Evolutionary conservation across 352 stramenopile species (phyloP).

Genomic region (Phytophthora litchii): DNA sequence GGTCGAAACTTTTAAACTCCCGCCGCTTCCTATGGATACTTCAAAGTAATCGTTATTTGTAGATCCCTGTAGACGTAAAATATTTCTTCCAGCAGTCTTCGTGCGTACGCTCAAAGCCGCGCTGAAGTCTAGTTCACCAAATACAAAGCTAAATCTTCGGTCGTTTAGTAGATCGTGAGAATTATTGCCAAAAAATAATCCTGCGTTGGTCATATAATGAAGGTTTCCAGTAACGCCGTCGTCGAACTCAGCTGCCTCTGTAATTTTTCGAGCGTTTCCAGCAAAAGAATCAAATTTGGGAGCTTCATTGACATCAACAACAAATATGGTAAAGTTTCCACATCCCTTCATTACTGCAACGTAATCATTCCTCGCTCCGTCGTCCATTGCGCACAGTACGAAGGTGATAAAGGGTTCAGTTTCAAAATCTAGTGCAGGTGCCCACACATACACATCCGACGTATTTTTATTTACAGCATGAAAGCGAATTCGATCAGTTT

Average conservation of each 20-base stretch:
- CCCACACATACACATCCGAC: constrained; percentile 42
- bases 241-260: constrained; percentile 17
- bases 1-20: constrained; percentile 15
- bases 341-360: constrained; percentile 56
- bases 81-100: constrained; percentile 5
- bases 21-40: constrained; percentile 17
- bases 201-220: constrained; percentile 24
- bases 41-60: constrained; percentile 13
- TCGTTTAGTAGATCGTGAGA: constrained; percentile 15
- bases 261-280: constrained; percentile 1
- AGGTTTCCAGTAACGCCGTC: constrained; percentile 12
- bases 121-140: constrained; percentile 57
- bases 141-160: constrained; percentile 29
- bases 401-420: constrained; percentile 32
- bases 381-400: constrained; percentile 54
- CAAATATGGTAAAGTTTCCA: constrained; percentile 37
- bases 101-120: constrained; percentile 39
- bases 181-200: constrained; percentile 29
- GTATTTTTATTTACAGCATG: constrained; percentile 26
- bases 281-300: constrained; percentile 23
- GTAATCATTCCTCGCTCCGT: constrained; percentile 50
- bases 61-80: constrained; percentile 12
- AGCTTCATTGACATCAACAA: constrained; percentile 52
- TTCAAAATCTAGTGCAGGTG: constrained; percentile 45
- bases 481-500: constrained; percentile 34